Evolutionary conservation across 2,329 filamentous ascomycete genomes (phyloP).

Genomic region (Trichoderma atrobrunneum): DNA sequence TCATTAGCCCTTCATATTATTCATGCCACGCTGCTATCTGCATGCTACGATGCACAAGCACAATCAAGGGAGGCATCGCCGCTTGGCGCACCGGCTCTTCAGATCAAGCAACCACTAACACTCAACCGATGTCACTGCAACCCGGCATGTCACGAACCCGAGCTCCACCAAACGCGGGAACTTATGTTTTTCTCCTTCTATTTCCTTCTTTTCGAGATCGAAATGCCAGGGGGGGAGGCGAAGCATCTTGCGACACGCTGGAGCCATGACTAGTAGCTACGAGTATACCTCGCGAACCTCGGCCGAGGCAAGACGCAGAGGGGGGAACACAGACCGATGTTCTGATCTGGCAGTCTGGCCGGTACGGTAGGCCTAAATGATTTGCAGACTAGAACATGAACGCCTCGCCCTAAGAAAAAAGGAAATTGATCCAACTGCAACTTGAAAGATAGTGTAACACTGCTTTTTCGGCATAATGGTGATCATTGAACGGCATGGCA

Average conservation of each 20-base stretch:
- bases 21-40: neutral
- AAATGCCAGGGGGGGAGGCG: conserved; percentile 1
- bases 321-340: neutral
- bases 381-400: neutral
- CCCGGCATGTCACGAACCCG: neutral
- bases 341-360: conserved; percentile 9
- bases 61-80: neutral
- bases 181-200: neutral
- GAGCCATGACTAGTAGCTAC: neutral
- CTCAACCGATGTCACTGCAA: neutral
- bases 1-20: neutral
- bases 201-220: neutral
- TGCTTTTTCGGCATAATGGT: conserved; percentile 2
- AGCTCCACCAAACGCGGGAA: conserved; percentile 16
- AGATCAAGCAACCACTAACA: neutral
- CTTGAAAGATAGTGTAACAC: neutral
- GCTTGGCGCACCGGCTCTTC: neutral
- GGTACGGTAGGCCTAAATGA: neutral
- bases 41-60: neutral
- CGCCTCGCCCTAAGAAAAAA: neutral
- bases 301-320: neutral
- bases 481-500: neutral
- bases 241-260: conserved; percentile 1
- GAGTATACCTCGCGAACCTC: neutral
- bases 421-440: neutral